A percentile compares a stretch with the other conserved stretches of the same genome.
Conservation (phyloP, 805 yeast genomes). For the Candida tammaniensis region DNA sequence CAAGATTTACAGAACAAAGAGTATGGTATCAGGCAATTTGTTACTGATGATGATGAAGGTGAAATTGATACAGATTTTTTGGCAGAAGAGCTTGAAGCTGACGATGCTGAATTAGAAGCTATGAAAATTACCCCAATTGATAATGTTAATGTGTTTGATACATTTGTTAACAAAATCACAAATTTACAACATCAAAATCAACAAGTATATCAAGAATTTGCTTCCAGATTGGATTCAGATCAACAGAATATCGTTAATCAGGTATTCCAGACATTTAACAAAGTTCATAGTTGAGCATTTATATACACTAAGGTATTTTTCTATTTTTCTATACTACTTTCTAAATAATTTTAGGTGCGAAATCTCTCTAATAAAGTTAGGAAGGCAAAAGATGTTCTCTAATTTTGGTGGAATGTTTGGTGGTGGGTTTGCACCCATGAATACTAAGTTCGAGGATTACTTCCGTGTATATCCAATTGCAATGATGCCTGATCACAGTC, state of each 20-base stretch:
- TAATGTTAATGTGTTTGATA: constrained; percentile 64
- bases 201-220: constrained; percentile 46
- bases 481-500: constrained; percentile 76
- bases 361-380: neutral
- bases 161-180: constrained; percentile 55
- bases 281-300: constrained; percentile 6
- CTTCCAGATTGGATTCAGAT: constrained; percentile 36
- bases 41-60: constrained; percentile 25
- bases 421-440: constrained; percentile 28
- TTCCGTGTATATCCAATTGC: constrained; percentile 90
- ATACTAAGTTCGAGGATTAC: constrained; percentile 67
- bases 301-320: no score
- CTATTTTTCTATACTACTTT: neutral
- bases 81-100: constrained; percentile 45
- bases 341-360: neutral
- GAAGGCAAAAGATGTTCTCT: constrained; percentile 32
- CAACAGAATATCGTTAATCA: constrained; percentile 24
- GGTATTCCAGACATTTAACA: constrained; percentile 12
- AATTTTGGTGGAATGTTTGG: constrained; percentile 42
- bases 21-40: constrained; percentile 26
- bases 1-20: constrained; percentile 43
- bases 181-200: constrained; percentile 48
- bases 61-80: constrained; percentile 30
- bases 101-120: constrained; percentile 81
- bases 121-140: constrained; percentile 79